Evolutionary conservation across 306 rosid species (phyloP).

Genomic region (Gillenia trifoliata): DNA sequence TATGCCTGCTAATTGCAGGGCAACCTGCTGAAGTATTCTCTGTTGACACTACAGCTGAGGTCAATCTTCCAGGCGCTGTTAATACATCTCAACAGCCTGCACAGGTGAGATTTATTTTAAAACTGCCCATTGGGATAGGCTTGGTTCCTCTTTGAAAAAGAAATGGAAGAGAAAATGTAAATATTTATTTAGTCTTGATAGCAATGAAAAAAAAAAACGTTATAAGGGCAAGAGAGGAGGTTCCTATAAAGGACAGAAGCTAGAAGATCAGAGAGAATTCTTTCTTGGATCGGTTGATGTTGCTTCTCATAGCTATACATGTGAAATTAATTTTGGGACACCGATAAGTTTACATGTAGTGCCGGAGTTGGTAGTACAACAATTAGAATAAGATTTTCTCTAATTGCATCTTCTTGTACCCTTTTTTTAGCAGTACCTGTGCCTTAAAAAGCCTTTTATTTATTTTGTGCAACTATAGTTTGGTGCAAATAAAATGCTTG

Average conservation of each 20-base stretch:
- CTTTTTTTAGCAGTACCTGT: constrained; percentile 9
- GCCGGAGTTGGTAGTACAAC: constrained; percentile 7
- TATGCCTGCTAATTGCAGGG: constrained; percentile 92
- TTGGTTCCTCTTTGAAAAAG: neutral
- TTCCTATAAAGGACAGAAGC: neutral
- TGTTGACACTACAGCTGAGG: constrained; percentile 18
- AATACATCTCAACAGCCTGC: constrained; percentile 42
- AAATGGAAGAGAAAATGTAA: neutral
- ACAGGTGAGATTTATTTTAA: constrained; percentile 53
- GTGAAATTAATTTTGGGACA: neutral
- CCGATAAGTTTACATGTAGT: neutral
- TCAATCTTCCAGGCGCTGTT: constrained; percentile 34
- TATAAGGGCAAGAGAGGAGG: neutral
- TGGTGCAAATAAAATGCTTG: constrained; percentile 68
- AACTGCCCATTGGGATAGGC: neutral
- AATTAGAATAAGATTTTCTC: constrained; percentile 10
- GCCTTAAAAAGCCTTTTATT: constrained; percentile 16
- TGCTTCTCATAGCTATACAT: neutral
- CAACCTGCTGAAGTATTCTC: constrained; percentile 91
- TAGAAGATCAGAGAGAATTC: neutral
- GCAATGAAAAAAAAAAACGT: neutral
- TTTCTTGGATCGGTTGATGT: neutral
- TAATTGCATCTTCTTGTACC: neutral
- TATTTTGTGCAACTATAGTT: constrained; percentile 35
- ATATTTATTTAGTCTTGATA: neutral